Evolutionary conservation across 225 moss, liverwort and hornwort species (phyloP).

Genomic region (Ulota crispa): DNA sequence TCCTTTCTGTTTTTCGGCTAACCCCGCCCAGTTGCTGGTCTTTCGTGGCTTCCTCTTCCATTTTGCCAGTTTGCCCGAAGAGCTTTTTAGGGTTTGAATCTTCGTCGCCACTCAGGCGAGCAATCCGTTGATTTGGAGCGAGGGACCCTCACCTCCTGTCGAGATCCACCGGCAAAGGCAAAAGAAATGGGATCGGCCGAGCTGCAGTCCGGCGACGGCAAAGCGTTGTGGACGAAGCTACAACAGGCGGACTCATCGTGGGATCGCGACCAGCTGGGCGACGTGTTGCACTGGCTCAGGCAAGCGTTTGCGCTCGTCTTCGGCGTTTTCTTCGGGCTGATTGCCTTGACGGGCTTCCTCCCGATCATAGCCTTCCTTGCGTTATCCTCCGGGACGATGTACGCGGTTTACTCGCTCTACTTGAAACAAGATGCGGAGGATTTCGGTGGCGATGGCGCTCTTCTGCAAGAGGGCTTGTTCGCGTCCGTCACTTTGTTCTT

Average conservation of each 20-base stretch:
- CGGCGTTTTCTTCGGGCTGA: constrained; percentile 74
- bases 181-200: constrained; percentile 27
- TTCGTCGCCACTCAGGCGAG: no score
- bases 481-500: constrained; percentile 85
- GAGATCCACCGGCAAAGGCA: not conserved
- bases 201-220: not conserved
- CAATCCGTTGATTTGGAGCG: no score
- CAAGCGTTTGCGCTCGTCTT: constrained; percentile 71
- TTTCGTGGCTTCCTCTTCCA: no score
- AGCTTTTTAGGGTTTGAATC: no score
- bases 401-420: constrained; percentile 65
- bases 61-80: no score
- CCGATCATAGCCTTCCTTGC: constrained; percentile 61
- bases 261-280: constrained; percentile 85
- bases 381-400: constrained; percentile 67
- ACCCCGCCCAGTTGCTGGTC: no score
- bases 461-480: constrained; percentile 89
- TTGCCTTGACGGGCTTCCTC: constrained; percentile 72
- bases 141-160: no score
- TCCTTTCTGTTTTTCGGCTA: no score
- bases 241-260: constrained; percentile 25
- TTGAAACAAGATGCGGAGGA: constrained; percentile 88
- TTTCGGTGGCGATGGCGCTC: constrained; percentile 76
- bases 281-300: constrained; percentile 90
- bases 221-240: constrained; percentile 24